phyloP scores from a whole-genome alignment of 768 basidiomycete species.

The Dioszegia hungarica region DNA sequence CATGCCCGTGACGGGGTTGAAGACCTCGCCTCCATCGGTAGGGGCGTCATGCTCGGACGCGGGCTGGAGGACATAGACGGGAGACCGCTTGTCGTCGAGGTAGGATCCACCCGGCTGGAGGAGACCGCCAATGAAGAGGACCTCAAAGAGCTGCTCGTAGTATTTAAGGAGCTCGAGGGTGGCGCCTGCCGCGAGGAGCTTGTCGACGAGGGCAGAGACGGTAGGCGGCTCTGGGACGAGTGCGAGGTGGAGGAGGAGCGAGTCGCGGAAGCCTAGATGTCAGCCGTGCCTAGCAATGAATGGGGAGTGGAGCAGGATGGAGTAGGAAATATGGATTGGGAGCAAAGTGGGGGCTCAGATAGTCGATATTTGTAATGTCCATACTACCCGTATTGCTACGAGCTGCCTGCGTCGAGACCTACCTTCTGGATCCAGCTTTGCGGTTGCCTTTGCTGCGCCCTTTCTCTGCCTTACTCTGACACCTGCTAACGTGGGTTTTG shows the following conservation, averaged over 20 bases:
- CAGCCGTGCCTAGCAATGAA: too few species aligned
- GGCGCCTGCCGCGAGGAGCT: constrained; percentile 80
- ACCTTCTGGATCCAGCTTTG: constrained; percentile 49
- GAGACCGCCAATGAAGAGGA: constrained; percentile 90
- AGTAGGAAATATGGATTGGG: too few species aligned
- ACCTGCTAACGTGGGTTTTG: constrained; percentile 43
- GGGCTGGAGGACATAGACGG: constrained; percentile 58
- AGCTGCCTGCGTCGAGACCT: constrained; percentile 7
- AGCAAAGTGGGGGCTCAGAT: too few species aligned
- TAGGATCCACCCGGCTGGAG: constrained; percentile 92
- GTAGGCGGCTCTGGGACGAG: constrained; percentile 41
- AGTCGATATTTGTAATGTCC: too few species aligned
- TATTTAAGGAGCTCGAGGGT: constrained; percentile 95
- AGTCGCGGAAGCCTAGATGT: constrained; percentile 43
- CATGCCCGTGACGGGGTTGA: constrained; percentile 73
- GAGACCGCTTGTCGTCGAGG: constrained; percentile 72
- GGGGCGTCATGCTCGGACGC: constrained; percentile 60
- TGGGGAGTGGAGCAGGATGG: too few species aligned
- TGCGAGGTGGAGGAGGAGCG: constrained; percentile 43
- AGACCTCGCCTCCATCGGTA: constrained; percentile 18
- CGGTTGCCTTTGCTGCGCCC: constrained; percentile 44
- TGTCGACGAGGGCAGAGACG: constrained; percentile 39
- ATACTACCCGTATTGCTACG: not conserved
- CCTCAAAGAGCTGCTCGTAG: constrained; percentile 92
- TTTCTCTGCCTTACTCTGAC: constrained; percentile 49